Percentiles rank a stretch among this genome's conserved stretches.
Conservation (phyloP, 305 asterid genomes). For the Plantago coronopus region DNA sequence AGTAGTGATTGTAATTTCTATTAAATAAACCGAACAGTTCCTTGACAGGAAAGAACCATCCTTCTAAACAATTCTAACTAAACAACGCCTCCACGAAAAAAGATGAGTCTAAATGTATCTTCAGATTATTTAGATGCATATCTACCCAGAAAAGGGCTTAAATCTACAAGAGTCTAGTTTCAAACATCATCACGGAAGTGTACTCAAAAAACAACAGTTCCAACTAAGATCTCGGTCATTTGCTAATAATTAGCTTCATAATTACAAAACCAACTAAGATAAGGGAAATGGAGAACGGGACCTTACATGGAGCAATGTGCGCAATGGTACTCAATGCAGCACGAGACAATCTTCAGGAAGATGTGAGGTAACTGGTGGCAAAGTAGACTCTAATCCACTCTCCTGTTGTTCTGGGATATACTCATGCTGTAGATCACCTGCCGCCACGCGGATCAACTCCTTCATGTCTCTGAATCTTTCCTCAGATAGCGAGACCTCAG, state of each 20-base stretch:
- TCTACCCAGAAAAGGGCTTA: not conserved
- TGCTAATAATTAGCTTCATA: not conserved
- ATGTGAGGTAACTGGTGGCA: conserved; percentile 18
- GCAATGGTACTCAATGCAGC: not conserved
- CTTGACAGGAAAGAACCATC: no score
- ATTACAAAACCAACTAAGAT: not conserved
- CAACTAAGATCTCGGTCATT: not conserved
- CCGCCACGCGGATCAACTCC: conserved; percentile 61
- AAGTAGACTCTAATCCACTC: conserved; percentile 28
- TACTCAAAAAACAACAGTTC: not conserved
- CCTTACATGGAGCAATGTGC: not conserved
- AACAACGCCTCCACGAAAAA: no score
- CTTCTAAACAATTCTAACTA: no score
- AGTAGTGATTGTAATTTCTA: no score
- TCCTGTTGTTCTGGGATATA: not conserved
- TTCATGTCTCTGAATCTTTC: conserved; percentile 78
- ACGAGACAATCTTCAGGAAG: conserved; percentile 36
- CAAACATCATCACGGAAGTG: not conserved
- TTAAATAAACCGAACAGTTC: no score
- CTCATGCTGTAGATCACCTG: conserved; percentile 30
- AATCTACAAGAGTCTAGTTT: not conserved
- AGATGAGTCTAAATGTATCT: not conserved
- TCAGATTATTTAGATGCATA: not conserved
- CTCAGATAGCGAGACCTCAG: conserved; percentile 81
- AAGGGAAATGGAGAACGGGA: not conserved